Evolutionary conservation across 495 filamentous ascomycete genomes (phyloP).

Genomic region (Physcia stellaris): DNA sequence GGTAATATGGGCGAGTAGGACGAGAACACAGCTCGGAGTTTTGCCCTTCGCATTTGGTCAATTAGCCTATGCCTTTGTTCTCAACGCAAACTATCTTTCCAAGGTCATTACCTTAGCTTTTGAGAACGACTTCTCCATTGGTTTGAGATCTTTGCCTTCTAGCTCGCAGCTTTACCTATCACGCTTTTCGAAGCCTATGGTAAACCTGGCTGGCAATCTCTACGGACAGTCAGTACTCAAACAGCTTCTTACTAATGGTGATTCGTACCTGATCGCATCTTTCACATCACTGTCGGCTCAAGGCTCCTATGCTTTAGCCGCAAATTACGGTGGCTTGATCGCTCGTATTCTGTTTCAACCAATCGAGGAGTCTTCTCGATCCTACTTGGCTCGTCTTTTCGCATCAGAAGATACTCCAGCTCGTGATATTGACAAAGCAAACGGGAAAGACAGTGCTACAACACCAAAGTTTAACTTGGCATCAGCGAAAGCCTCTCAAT

Average conservation of each 20-base stretch:
- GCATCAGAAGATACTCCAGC: constrained; percentile 22
- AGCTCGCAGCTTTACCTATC: constrained; percentile 38
- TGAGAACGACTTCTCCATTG: constrained; percentile 44
- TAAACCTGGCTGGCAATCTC: constrained; percentile 57
- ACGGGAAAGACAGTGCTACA: constrained; percentile 5
- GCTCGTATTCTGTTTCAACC: constrained; percentile 90
- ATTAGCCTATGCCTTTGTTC: constrained; percentile 52
- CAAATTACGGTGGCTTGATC: constrained; percentile 85
- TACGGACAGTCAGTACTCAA: constrained; percentile 83
- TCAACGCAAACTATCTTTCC: constrained; percentile 53
- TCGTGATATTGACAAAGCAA: constrained; percentile 7
- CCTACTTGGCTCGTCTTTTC: constrained; percentile 66
- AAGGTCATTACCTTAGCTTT: constrained; percentile 29
- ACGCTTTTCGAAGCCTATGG: constrained; percentile 52
- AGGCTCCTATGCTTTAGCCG: constrained; percentile 85
- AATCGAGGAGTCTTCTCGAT: constrained; percentile 80
- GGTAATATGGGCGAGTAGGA: constrained; percentile 42
- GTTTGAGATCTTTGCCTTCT: constrained; percentile 27
- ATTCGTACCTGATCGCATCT: constrained; percentile 70
- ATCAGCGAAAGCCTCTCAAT: constrained; percentile 6
- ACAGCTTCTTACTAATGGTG: constrained; percentile 85
- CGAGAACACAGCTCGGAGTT: constrained; percentile 45
- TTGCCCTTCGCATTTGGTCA: constrained; percentile 86
- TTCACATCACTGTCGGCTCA: constrained; percentile 66
- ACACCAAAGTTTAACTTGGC: constrained; percentile 24